Evolutionary conservation across 495 filamentous ascomycete species (phyloP).

Genomic region (Antarctomyces pellizariae): DNA sequence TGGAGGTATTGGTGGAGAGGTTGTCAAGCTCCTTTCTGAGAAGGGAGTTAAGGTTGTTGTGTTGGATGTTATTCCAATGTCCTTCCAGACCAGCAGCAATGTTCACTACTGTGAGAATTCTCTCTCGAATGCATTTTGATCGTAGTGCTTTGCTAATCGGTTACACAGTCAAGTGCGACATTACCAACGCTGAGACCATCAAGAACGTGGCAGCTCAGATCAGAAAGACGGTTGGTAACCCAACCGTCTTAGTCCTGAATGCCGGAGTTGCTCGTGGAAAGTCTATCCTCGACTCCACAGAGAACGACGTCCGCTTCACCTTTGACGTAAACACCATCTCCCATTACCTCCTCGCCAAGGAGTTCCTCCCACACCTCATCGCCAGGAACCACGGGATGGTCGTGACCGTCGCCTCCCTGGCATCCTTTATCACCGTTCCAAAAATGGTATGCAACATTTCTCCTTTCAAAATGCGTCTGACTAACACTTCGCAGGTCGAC

Average conservation of each 20-base stretch:
- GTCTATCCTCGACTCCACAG: constrained; percentile 31
- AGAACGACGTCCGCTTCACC: constrained; percentile 32
- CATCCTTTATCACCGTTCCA: constrained; percentile 32
- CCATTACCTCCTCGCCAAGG: constrained; percentile 37
- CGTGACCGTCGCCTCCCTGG: constrained; percentile 44
- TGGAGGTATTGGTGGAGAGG: constrained; percentile 38
- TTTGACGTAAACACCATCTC: constrained; percentile 51
- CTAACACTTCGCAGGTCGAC: no score
- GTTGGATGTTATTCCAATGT: constrained; percentile 40
- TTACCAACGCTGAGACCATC: constrained; percentile 28
- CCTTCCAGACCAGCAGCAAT: constrained; percentile 21
- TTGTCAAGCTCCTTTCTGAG: constrained; percentile 36
- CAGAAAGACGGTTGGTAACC: constrained; percentile 30
- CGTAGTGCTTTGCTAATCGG: no score
- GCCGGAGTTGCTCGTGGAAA: constrained; percentile 40
- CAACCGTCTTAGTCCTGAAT: constrained; percentile 57
- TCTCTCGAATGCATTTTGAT: no score
- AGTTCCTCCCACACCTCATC: constrained; percentile 46
- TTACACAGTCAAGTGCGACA: constrained; percentile 43
- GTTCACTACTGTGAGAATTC: constrained; percentile 37
- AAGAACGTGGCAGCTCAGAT: constrained; percentile 22
- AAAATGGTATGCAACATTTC: no score
- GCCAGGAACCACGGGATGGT: constrained; percentile 45
- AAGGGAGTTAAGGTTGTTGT: constrained; percentile 37
- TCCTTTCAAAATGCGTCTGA: no score